Percentiles rank a stretch among this genome's conserved stretches.
Evolutionary conservation across 495 filamentous ascomycete species (phyloP).

Genomic region (Gamarada debralockiae): DNA sequence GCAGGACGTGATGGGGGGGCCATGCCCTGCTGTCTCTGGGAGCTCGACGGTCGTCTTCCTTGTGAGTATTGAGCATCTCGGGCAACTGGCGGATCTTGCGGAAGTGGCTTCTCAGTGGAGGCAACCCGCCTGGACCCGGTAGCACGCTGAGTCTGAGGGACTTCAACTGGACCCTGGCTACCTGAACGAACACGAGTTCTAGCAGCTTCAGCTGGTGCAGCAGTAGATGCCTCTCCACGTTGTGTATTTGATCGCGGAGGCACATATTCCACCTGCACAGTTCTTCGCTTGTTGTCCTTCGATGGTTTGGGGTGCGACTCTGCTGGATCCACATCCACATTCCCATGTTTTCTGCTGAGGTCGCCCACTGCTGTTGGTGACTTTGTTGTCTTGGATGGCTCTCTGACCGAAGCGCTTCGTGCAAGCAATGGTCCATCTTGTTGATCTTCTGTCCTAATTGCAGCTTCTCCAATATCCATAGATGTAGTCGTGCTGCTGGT

Average conservation of each 20-base stretch:
- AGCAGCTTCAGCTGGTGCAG: constrained; percentile 18
- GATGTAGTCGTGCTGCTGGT: constrained; percentile 90
- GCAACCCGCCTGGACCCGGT: constrained; percentile 22
- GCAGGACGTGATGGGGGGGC: constrained; percentile 48
- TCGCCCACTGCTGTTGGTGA: constrained; percentile 54
- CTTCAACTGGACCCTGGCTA: constrained; percentile 28
- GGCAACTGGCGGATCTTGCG: constrained; percentile 41
- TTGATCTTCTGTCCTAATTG: constrained; percentile 62
- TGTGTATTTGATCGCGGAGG: constrained; percentile 79
- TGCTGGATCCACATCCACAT: constrained; percentile 65
- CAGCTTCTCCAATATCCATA: constrained; percentile 79
- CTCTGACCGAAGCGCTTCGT: constrained; percentile 88
- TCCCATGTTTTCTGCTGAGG: constrained; percentile 70
- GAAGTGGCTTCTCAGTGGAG: constrained; percentile 47
- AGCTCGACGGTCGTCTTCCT: constrained; percentile 44
- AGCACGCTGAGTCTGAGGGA: not conserved
- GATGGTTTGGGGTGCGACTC: constrained; percentile 57
- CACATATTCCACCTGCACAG: constrained; percentile 98
- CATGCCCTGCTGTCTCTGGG: constrained; percentile 41
- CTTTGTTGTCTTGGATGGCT: constrained; percentile 70
- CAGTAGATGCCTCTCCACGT: constrained; percentile 48
- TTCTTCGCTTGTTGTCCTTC: constrained; percentile 85
- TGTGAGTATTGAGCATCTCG: constrained; percentile 31
- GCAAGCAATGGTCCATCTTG: constrained; percentile 63
- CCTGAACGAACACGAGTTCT: constrained; percentile 31